Evolutionary conservation across 371 early-diverging fungal genomes (phyloP), one percentile per base, ranked within the genome.

Genomic region (Capillidium heterosporum): DNA sequence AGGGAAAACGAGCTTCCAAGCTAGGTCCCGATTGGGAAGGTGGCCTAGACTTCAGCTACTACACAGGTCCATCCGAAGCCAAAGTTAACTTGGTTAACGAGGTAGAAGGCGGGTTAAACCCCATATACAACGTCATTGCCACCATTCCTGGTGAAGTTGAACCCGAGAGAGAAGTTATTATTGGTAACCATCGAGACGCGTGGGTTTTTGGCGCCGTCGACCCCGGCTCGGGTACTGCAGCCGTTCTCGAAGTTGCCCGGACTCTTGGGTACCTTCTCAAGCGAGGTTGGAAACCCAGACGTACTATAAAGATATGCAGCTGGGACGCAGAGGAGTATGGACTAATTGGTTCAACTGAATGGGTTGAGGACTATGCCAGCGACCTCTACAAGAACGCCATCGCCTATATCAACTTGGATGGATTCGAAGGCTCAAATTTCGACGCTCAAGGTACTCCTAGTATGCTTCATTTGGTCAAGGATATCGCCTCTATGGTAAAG

Each of bases 271-370:
- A 32, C 17, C 29, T 53, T 17, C 8, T 28, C 17, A 53, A 31
- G 10, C 53, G 53, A 8, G 53, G 53, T 17, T 53, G 53, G 53
- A 31, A 39, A 10, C 53, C 53, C 10, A 7, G 53, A 7, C 32
- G 53, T n/a, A 53, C 53, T 10, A 31, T 53, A 17, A 53, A 53
- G 23, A 17, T 53, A 24, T 53, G 53, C 21, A 53, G 53, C 39
- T 53, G 53, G 53, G 53, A 53, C 35, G 53, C 35, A 11, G 53
- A 53, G 29, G 53, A 53, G 23, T 53, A 53, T 23, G 53, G 53
- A 29, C 35, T 53, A 24, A 40, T 53, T 15, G 53, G 53, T 13
- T 53, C 53, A 15, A 53, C 53, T 4, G 53, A 53, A 40, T 53
- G 24, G 19, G 31, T 24, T 17, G 53, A 53, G 35, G 53, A 53